Percentiles rank a stretch among this genome's conserved stretches.
These are phyloP conservation scores for Boletus albobrunnescens DNA, from an alignment of 1,284 basidiomycete species.

Conservation along the genomic window DNA sequence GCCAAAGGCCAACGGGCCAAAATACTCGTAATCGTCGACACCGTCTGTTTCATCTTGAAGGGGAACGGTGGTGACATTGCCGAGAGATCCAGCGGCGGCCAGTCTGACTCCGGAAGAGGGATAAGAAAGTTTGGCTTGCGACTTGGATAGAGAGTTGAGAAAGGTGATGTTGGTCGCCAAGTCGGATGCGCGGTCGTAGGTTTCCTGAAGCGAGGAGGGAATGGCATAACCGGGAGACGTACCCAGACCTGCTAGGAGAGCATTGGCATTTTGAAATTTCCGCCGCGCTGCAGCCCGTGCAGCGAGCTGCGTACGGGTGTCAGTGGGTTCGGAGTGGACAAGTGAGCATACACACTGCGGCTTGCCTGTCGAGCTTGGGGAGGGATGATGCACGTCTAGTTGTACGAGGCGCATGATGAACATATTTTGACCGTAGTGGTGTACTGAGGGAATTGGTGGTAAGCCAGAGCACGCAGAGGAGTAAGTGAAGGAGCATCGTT, in stretches of 20 bases:
- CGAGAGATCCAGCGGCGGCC: background rate
- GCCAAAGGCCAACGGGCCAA: slow-evolving; percentile 45
- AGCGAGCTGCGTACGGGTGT: slow-evolving; percentile 12
- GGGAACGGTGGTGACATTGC: background rate
- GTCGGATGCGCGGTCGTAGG: slow-evolving; percentile 23
- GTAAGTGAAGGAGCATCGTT: slow-evolving; percentile 12
- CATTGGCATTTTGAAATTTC: slow-evolving; percentile 22
- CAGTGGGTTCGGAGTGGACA: background rate
- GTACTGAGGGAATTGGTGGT: slow-evolving; percentile 9
- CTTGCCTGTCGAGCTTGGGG: slow-evolving; percentile 4
- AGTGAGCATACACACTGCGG: slow-evolving; percentile 8
- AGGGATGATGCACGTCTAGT: background rate
- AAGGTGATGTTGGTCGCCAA: slow-evolving; percentile 7
- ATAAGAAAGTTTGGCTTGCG: background rate
- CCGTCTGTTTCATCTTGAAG: slow-evolving; percentile 23
- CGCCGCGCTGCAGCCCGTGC: slow-evolving; percentile 10
- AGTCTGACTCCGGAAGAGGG: background rate
- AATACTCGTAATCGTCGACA: slow-evolving; percentile 48
- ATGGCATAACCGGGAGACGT: slow-evolving; percentile 11
- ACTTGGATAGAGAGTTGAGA: background rate
- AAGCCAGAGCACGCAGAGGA: slow-evolving; percentile 14
- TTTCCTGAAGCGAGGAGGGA: slow-evolving; percentile 13
- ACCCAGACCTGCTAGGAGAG: slow-evolving; percentile 11
- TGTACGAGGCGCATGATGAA: background rate
- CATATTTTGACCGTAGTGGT: slow-evolving; percentile 6